Evolutionary conservation across 805 yeast species (phyloP).

Genomic region (Candida railenensis): DNA sequence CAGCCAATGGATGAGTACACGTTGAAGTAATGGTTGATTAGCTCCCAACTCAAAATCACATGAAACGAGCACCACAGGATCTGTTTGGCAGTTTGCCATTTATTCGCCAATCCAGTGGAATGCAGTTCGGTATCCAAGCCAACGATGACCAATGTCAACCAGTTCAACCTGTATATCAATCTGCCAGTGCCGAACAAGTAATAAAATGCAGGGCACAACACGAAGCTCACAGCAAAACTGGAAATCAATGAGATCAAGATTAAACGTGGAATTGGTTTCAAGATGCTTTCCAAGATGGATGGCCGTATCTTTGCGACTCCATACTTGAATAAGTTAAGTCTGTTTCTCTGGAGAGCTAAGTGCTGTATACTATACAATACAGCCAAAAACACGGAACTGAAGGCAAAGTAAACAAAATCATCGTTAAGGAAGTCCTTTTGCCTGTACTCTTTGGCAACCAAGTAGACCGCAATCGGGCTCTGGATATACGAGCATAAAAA

Average conservation of each 20-base stretch:
- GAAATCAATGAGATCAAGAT: slow-evolving; percentile 9
- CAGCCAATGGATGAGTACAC: slow-evolving; percentile 74
- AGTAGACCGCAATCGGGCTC: not conserved
- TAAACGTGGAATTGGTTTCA: slow-evolving; percentile 24
- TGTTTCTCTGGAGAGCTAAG: slow-evolving; percentile 52
- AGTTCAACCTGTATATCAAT: slow-evolving; percentile 29
- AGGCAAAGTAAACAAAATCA: slow-evolving; percentile 51
- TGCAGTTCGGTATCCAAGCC: slow-evolving; percentile 30
- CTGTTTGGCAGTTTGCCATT: not conserved
- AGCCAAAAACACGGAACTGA: slow-evolving; percentile 40
- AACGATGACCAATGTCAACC: slow-evolving; percentile 20
- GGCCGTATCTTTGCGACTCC: slow-evolving; percentile 44
- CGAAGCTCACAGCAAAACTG: not conserved
- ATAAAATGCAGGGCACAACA: not conserved
- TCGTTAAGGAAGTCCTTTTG: slow-evolving; percentile 38
- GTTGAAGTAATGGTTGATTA: slow-evolving; percentile 54
- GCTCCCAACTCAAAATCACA: slow-evolving; percentile 50
- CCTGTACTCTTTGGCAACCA: slow-evolving; percentile 27
- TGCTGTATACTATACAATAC: slow-evolving; percentile 51
- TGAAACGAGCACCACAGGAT: slow-evolving; percentile 17
- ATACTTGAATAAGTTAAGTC: slow-evolving; percentile 47
- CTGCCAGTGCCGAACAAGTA: not conserved
- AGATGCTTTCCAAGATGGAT: slow-evolving; percentile 20
- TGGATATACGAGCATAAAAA: slow-evolving; percentile 4
- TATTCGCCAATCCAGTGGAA: not conserved